These are phyloP conservation scores for Alternaria metachromatica DNA, from an alignment of 2,329 filamentous ascomycete species.

Conservation along the genomic window DNA sequence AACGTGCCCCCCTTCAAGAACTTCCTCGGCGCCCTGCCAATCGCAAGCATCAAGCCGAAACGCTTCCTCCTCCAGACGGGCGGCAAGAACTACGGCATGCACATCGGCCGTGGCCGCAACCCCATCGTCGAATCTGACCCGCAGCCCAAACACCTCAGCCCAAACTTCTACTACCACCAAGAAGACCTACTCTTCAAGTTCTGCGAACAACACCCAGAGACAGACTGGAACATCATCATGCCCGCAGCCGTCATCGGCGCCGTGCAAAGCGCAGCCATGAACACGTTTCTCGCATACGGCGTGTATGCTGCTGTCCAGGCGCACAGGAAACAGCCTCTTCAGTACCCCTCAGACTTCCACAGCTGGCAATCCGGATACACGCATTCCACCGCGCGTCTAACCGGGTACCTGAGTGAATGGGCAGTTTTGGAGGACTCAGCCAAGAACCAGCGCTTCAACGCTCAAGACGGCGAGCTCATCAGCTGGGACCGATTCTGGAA, in stretches of 20 bases:
- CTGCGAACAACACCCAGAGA: constrained; percentile 10
- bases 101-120: constrained; percentile 16
- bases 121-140: constrained; percentile 20
- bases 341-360: constrained; percentile 2
- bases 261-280: constrained; percentile 16
- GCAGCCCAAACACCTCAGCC: constrained; percentile 17
- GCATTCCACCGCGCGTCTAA: constrained; percentile 17
- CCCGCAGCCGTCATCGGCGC: constrained; percentile 13
- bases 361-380: constrained; percentile 14
- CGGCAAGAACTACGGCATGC: constrained; percentile 18
- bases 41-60: constrained; percentile 12
- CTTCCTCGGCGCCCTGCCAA: constrained; percentile 10
- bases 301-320: constrained; percentile 17
- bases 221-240: constrained; percentile 13
- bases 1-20: constrained; percentile 16
- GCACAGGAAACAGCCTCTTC: constrained; percentile 13
- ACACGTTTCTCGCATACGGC: constrained; percentile 9
- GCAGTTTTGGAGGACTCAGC: constrained; percentile 14
- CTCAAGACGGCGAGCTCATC: constrained; percentile 5
- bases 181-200: constrained; percentile 13
- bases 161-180: constrained; percentile 24
- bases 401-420: constrained; percentile 22
- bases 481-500: constrained; percentile 15
- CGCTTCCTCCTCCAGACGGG: constrained; percentile 20
- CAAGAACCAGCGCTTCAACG: constrained; percentile 13